A percentile compares a stretch with the other conserved stretches of the same genome.
phyloP scores from a whole-genome alignment of 164 flowering plant genomes.

The Tetrastigma voinierianum region DNA sequence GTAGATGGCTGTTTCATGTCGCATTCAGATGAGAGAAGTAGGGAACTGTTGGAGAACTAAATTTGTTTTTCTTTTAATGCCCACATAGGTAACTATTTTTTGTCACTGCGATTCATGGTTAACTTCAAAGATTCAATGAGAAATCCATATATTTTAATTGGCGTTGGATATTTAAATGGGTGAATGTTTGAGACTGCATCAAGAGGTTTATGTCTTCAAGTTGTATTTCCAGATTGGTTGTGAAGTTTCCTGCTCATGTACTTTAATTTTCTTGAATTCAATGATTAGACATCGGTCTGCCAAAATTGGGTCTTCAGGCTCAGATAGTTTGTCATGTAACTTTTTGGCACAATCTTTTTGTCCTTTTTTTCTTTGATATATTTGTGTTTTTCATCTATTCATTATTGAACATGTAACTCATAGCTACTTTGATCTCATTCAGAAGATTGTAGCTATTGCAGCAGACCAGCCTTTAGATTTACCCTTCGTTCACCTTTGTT shows the following conservation, averaged over 20 bases:
- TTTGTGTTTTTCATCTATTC: no score
- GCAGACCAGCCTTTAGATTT: conserved; percentile 95
- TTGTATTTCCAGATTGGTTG: background rate
- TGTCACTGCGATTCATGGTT: no score
- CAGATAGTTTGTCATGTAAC: no score
- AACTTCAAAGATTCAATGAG: no score
- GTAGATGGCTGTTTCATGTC: background rate
- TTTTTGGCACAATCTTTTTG: no score
- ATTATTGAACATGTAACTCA: background rate
- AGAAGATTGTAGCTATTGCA: conserved; percentile 94
- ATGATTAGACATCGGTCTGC: background rate
- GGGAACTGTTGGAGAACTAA: no score
- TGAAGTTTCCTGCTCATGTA: background rate
- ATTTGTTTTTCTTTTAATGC: background rate
- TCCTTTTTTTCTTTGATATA: no score
- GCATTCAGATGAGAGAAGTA: background rate
- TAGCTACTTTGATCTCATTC: conserved; percentile 15
- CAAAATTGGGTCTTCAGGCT: no score
- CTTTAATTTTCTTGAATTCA: background rate
- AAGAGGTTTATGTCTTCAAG: background rate
- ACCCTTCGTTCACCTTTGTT: conserved; percentile 99
- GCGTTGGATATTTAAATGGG: background rate
- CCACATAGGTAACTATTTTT: no score
- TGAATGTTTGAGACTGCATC: background rate
- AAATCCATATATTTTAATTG: no score